Conservation (phyloP, 306 rosid genomes). For the Pyrus betulifolia region DNA sequence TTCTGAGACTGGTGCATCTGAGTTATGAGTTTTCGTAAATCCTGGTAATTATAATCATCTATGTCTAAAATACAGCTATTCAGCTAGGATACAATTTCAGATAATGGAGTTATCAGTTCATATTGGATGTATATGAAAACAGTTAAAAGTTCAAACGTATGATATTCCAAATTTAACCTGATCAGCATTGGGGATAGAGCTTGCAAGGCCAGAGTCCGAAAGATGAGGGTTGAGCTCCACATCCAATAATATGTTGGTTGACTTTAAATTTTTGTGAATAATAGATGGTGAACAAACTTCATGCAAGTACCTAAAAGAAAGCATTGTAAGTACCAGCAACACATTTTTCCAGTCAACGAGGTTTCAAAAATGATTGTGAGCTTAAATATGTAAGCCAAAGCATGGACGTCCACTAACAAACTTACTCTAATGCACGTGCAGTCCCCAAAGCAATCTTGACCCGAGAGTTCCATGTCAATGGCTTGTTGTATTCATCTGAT, state of each 20-base stretch:
- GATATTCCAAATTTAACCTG: slow-evolving; percentile 39
- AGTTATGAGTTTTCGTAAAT: background rate
- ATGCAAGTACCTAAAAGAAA: slow-evolving; percentile 69
- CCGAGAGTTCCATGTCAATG: slow-evolving; percentile 91
- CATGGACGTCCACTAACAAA: background rate
- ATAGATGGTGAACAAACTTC: slow-evolving; percentile 96
- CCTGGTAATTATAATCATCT: background rate
- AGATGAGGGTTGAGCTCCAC: slow-evolving; percentile 87
- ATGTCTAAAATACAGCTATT: background rate
- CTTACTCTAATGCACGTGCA: slow-evolving; percentile 97
- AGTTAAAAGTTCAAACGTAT: background rate
- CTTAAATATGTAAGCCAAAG: too few relatives aligned
- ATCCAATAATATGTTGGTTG: slow-evolving; percentile 85
- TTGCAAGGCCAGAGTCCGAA: slow-evolving; percentile 80
- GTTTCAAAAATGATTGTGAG: too few relatives aligned
- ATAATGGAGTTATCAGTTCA: background rate
- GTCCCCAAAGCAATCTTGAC: slow-evolving; percentile 96
- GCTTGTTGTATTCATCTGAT: slow-evolving; percentile 74
- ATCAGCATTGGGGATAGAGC: slow-evolving; percentile 59
- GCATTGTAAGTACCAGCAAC: background rate
- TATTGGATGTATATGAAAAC: background rate
- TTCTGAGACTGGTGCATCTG: background rate
- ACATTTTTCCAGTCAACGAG: background rate
- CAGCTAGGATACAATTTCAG: background rate
- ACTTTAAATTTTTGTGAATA: slow-evolving; percentile 79